Base-by-base conservation (phyloP, 805 yeast genomes). In the Debaryomyces maramus region DNA sequence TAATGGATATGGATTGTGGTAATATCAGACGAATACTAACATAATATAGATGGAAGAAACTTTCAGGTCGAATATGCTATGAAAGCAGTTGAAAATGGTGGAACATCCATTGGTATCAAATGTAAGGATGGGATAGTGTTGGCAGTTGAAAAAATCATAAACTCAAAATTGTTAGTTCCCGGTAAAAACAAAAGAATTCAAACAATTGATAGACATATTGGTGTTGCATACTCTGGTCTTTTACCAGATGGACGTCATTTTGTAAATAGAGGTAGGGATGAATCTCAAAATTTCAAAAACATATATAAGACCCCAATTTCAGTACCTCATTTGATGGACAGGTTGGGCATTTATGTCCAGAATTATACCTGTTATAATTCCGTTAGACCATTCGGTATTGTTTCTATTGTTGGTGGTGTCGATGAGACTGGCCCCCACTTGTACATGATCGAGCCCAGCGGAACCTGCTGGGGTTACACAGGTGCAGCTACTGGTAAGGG, bases 401-500 rank as follows among this genome's bases (percentile, higher is more conserved):
- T 88, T 40, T 81, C 96, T 8, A 90, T 93, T 47, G 77, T 93
- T 34, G 99, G 97, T 38, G 99, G 99, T 50, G 80, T 87, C 35
- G 98, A 91, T 60, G 83, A 80, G 31, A 79, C 85, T 45, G 98
- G 97, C 9, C 79, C 95, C 15, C 97, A 91, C 62, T 76, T 93
- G 53, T 91, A 85, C 68, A 93, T 91, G 97, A 75, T 93, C 43
- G 99, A 93, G 63, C 99, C 99, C 53, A 86, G 95, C 61, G 99
- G 99, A 46, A 73, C 88, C 1, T 88, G 83, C 58, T 95, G 99
- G 98, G 99, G 99, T 37, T 93, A 93, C 67, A 75, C 78, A 40
- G 99, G 97, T 45, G 95, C 97, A 28, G 99, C 99, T 13, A 81
- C 97, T 3, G 99, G 99, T 48, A 93, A 91, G 63, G 99, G 99